Conservation (phyloP, 306 rosid species). For the barrel medic (Medicago truncatula) region DNA sequence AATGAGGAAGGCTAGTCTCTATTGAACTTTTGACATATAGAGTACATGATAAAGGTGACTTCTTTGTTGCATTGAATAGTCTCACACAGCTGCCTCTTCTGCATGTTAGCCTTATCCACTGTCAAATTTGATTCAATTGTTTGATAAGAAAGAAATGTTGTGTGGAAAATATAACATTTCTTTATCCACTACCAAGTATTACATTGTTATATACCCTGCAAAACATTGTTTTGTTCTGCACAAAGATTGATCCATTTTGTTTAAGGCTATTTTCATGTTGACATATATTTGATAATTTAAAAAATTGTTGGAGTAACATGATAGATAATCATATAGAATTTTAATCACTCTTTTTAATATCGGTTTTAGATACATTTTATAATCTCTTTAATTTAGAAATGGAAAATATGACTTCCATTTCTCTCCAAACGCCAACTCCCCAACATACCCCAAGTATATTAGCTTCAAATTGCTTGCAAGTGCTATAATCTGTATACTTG, state of each 20-base stretch:
- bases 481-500: slow-evolving; percentile 4
- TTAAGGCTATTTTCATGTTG: background rate
- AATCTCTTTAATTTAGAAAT: too few species aligned
- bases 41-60: slow-evolving; percentile 8
- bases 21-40: slow-evolving; percentile 14
- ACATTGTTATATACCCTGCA: background rate
- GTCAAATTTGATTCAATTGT: slow-evolving; percentile 1
- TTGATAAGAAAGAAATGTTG: slow-evolving; percentile 26
- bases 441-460: too few species aligned
- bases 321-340: too few species aligned
- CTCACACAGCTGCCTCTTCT: slow-evolving; percentile 15
- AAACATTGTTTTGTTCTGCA: slow-evolving; percentile 24
- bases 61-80: slow-evolving; percentile 20
- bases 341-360: too few species aligned
- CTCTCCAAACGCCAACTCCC: too few species aligned
- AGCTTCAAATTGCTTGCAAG: slow-evolving; percentile 19
- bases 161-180: slow-evolving; percentile 10
- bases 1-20: background rate
- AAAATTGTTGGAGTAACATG: too few species aligned
- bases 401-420: too few species aligned
- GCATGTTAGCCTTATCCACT: slow-evolving; percentile 8
- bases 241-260: background rate
- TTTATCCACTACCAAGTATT: slow-evolving; percentile 24
- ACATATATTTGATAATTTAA: too few species aligned
- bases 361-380: too few species aligned